Evolutionary conservation across 257 asterid species (phyloP).

Genomic region (Lithospermum erythrorhizon): DNA sequence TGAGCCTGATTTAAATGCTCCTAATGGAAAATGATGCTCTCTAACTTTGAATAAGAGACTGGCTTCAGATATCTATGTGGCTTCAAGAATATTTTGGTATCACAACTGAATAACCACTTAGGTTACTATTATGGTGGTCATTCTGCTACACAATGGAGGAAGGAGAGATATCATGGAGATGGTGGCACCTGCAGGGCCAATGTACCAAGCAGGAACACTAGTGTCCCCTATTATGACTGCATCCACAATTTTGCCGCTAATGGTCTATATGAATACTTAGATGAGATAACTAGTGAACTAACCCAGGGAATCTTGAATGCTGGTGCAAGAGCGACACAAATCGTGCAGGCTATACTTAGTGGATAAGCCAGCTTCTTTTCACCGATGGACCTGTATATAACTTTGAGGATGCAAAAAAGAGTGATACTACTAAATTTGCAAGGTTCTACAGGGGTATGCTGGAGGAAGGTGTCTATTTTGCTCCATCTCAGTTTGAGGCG

Average conservation of each 20-base stretch:
- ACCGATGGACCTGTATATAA: conserved; percentile 68
- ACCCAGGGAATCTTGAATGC: conserved; percentile 56
- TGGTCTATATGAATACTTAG: conserved; percentile 67
- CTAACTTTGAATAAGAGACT: conserved; percentile 93
- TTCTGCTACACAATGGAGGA: too few species aligned
- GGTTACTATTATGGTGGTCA: conserved; percentile 98
- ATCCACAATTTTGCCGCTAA: conserved; percentile 80
- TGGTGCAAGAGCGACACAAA: conserved; percentile 83
- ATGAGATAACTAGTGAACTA: conserved; percentile 65
- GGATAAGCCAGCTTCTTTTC: conserved; percentile 98
- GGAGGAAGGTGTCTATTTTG: conserved; percentile 90
- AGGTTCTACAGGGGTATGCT: conserved; percentile 77
- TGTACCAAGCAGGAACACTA: conserved; percentile 97
- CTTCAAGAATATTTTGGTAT: conserved; percentile 88
- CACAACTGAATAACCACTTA: conserved; percentile 93
- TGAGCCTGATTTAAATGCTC: conserved; percentile 50
- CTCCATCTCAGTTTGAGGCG: conserved; percentile 98
- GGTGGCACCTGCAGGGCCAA: conserved; percentile 99
- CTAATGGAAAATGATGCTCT: conserved; percentile 56
- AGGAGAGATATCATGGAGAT: conserved; percentile 93
- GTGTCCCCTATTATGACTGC: conserved; percentile 99
- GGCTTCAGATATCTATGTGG: conserved; percentile 91
- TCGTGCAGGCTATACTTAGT: conserved; percentile 66
- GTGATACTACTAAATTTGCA: conserved; percentile 70
- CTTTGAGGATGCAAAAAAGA: conserved; percentile 88